Percentiles rank a stretch among this genome's conserved stretches.
These are phyloP conservation scores for Pugionium cornutum DNA, from an alignment of 345 rosid genomes.

Conservation along the genomic window DNA sequence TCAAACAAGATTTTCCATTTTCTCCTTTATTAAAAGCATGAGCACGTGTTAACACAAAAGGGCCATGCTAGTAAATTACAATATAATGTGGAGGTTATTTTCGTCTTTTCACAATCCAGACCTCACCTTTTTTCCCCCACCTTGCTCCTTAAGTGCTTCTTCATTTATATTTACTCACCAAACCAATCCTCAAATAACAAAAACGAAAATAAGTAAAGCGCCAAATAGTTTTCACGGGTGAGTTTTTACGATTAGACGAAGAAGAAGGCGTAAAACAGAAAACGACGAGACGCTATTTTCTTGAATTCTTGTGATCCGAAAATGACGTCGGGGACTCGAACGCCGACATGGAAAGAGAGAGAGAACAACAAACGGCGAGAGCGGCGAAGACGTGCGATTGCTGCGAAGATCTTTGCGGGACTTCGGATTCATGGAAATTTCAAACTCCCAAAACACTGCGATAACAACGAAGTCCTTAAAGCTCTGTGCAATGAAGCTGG, in stretches of 20 bases:
- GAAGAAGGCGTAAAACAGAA: not conserved
- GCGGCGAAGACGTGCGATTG: conserved; percentile 85
- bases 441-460: conserved; percentile 97
- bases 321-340: conserved; percentile 91
- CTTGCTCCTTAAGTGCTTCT: conserved; percentile 27
- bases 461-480: conserved; percentile 94
- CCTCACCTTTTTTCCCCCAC: conserved; percentile 33
- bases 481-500: conserved; percentile 96
- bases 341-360: conserved; percentile 98
- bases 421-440: conserved; percentile 86
- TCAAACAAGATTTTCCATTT: conserved; percentile 19
- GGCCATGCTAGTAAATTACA: conserved; percentile 33
- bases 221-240: conserved; percentile 28
- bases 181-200: not conserved
- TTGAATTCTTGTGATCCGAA: conserved; percentile 17
- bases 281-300: conserved; percentile 23
- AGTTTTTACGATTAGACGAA: not conserved
- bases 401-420: conserved; percentile 92
- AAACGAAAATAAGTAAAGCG: conserved; percentile 15
- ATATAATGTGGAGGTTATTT: conserved; percentile 9
- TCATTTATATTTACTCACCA: conserved; percentile 36
- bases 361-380: conserved; percentile 97
- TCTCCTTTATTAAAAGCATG: conserved; percentile 45
- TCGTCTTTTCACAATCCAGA: conserved; percentile 7
- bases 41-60: conserved; percentile 66